Evolutionary conservation across 2,329 filamentous ascomycete genomes (phyloP).

Genomic region (Didymella glomerata): DNA sequence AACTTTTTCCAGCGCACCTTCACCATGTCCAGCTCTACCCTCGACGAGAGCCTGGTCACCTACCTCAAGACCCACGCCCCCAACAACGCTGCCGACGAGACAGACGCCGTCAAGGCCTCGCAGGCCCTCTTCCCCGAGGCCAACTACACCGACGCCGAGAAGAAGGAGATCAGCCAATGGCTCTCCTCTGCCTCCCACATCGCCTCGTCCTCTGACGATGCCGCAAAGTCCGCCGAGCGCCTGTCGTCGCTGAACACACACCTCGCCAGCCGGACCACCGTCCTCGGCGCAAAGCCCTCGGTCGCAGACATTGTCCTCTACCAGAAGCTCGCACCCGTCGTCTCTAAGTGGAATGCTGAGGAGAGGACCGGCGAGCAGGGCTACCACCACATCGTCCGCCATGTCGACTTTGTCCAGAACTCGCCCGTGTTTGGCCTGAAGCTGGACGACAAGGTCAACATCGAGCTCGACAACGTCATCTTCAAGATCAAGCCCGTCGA

Average conservation of each 20-base stretch:
- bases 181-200: conserved; percentile 78
- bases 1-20: conserved; percentile 43
- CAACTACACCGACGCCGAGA: conserved; percentile 79
- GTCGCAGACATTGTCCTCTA: conserved; percentile 87
- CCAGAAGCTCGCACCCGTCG: conserved; percentile 76
- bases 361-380: conserved; percentile 89
- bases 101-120: conserved; percentile 55
- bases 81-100: conserved; percentile 48
- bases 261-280: conserved; percentile 85
- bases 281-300: conserved; percentile 89
- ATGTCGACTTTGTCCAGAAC: conserved; percentile 95
- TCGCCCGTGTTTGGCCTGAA: conserved; percentile 74
- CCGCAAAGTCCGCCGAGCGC: conserved; percentile 66
- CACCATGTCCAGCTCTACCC: conserved; percentile 48
- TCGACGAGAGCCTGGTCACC: conserved; percentile 46
- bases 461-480: conserved; percentile 81
- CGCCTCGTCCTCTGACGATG: conserved; percentile 65
- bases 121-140: conserved; percentile 72
- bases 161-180: conserved; percentile 90
- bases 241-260: conserved; percentile 85
- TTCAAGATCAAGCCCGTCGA: conserved; percentile 90
- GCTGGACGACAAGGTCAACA: conserved; percentile 77
- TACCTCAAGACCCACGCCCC: conserved; percentile 51
- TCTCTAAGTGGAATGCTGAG: conserved; percentile 82
- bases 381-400: conserved; percentile 88